Base-by-base conservation (phyloP, 1,284 basidiomycete genomes). In the Ganoderma sp. region DNA sequence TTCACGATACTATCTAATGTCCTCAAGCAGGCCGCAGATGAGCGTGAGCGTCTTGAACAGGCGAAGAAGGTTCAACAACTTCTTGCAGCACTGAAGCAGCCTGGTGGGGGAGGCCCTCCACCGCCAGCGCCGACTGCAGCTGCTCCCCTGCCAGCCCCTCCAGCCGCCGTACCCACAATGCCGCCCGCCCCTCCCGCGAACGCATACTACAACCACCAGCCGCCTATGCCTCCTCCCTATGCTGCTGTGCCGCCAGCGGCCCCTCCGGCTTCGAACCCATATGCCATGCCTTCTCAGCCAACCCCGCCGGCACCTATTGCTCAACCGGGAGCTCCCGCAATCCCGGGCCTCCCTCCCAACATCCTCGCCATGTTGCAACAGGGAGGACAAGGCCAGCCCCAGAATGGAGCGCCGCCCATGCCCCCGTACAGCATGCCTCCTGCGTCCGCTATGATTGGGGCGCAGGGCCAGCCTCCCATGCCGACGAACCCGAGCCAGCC, bases 1-100 rank as follows among this genome's bases (percentile, higher is more conserved):
- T 8, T 10, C 39, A 58, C 7, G 43, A 42, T 52, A n/a, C 45
- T 50, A 3, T 32, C 14, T 37, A 22, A 63, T 41, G 22, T 50
- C 37, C 28, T 10, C 39, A 39, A 58, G 56, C 68, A 83, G 82
- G 76, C 81, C 43, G 78, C 82, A 45, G 90, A 92, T 69, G 91
- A 93, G 66, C 90, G 92, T 28, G 81, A 93, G 65, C 90, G 92
- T 32, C 81, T 94, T 34, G 92, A 94, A 74, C 91, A 94, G 82
- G 93, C 92, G 4, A 87, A 89, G 66, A 92, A 88, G 78, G 92
- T 94, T 2, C 92, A 94, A 74, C 91, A 93, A 83, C 81, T 94
- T 7, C 81, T 94, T 34, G 92, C 91, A 10, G 92, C 93, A 12
- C 78, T 94, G 64, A 94, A 94, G 73, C 89, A 90, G 70, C 90